Conservation (phyloP, 805 yeast species). For the Kodamaea fukazawae region DNA sequence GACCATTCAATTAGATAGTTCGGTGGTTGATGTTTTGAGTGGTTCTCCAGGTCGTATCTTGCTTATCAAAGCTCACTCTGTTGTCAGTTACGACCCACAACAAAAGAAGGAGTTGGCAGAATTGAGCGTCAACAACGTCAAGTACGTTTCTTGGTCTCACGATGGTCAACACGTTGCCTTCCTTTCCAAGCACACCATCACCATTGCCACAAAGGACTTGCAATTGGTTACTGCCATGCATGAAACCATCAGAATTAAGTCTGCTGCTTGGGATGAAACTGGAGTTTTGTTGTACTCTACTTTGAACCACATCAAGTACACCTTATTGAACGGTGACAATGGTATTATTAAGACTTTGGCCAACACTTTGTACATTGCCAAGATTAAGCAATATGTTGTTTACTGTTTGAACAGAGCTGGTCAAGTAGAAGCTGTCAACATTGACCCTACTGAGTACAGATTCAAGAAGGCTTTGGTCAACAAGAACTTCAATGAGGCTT, state of each 20-base stretch:
- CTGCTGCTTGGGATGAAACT: slow-evolving; percentile 96
- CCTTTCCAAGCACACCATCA: slow-evolving; percentile 86
- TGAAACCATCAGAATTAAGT: slow-evolving; percentile 93
- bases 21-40: slow-evolving; percentile 66
- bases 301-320: slow-evolving; percentile 91
- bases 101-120: slow-evolving; percentile 78
- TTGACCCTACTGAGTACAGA: slow-evolving; percentile 96
- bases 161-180: slow-evolving; percentile 88
- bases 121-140: slow-evolving; percentile 69
- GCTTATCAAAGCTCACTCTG: slow-evolving; percentile 67
- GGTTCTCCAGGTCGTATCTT: slow-evolving; percentile 85
- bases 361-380: slow-evolving; percentile 78
- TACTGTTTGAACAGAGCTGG: slow-evolving; percentile 85
- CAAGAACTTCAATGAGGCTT: slow-evolving; percentile 87
- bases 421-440: slow-evolving; percentile 68
- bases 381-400: slow-evolving; percentile 66
- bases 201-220: slow-evolving; percentile 77
- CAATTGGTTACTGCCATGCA: slow-evolving; percentile 81
- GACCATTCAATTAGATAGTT: slow-evolving; percentile 64
- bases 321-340: slow-evolving; percentile 87
- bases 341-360: slow-evolving; percentile 93
- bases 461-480: slow-evolving; percentile 91
- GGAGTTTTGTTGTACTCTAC: slow-evolving; percentile 92
- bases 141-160: slow-evolving; percentile 84
- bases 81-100: slow-evolving; percentile 86